Conservation (phyloP, 495 filamentous ascomycete genomes). For the Penicillium malachiteum region DNA sequence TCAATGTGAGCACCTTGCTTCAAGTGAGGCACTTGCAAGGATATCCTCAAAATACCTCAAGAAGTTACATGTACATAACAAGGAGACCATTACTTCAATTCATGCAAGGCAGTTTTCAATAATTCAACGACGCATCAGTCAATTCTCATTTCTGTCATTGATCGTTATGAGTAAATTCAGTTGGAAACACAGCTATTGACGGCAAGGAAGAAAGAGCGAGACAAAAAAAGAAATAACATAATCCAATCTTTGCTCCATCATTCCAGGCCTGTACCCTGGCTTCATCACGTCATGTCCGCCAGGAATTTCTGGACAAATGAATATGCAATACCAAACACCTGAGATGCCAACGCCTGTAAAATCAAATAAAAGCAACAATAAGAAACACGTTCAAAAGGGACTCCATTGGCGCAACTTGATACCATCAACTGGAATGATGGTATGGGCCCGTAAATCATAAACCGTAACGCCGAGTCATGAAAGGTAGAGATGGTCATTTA, state of each 20-base stretch:
- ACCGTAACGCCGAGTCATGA: slow-evolving; percentile 35
- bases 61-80: background rate
- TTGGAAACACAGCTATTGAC: slow-evolving; percentile 18
- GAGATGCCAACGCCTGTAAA: slow-evolving; percentile 37
- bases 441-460: slow-evolving; percentile 11
- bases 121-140: slow-evolving; percentile 19
- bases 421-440: slow-evolving; percentile 6
- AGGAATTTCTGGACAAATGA: slow-evolving; percentile 23
- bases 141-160: slow-evolving; percentile 32
- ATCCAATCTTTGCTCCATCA: slow-evolving; percentile 3
- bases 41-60: too few relatives aligned
- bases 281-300: slow-evolving; percentile 42
- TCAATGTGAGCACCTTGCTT: too few relatives aligned
- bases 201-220: slow-evolving; percentile 15
- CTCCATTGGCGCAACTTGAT: slow-evolving; percentile 14
- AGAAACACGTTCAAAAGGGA: slow-evolving; percentile 16
- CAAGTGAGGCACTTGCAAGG: too few relatives aligned
- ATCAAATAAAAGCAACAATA: slow-evolving; percentile 2
- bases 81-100: background rate
- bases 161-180: slow-evolving; percentile 24
- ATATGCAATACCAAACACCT: slow-evolving; percentile 34
- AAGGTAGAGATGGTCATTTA: slow-evolving; percentile 9
- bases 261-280: slow-evolving; percentile 26
- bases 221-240: slow-evolving; percentile 1
- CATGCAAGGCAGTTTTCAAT: background rate